Evolutionary conservation across 2,329 filamentous ascomycete species (phyloP).

Genomic region (Ophiocordyceps unilateralis): DNA sequence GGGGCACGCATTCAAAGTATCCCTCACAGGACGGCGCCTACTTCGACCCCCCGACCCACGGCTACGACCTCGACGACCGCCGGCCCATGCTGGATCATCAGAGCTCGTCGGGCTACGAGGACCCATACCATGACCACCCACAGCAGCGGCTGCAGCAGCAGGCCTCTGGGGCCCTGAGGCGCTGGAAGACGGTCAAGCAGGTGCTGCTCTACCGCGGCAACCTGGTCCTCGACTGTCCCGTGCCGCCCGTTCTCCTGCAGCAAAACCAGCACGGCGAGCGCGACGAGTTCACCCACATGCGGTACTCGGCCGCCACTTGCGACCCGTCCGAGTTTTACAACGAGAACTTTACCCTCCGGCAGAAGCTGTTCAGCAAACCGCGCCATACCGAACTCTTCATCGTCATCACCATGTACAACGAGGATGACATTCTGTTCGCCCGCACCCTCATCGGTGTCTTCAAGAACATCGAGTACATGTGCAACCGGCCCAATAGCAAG

Average conservation of each 20-base stretch:
- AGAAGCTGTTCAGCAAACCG: slow-evolving; percentile 81
- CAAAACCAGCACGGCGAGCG: slow-evolving; percentile 83
- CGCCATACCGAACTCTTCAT: slow-evolving; percentile 92
- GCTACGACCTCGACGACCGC: slow-evolving; percentile 54
- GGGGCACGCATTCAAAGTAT: slow-evolving; percentile 4
- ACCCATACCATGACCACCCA: slow-evolving; percentile 28
- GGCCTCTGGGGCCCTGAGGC: slow-evolving; percentile 38
- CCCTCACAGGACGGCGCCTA: slow-evolving; percentile 53
- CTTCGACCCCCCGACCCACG: slow-evolving; percentile 26
- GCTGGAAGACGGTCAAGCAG: slow-evolving; percentile 98
- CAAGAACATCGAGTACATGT: slow-evolving; percentile 99
- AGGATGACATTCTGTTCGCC: slow-evolving; percentile 90
- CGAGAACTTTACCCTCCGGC: slow-evolving; percentile 78
- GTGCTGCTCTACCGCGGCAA: slow-evolving; percentile 96
- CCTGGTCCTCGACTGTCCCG: slow-evolving; percentile 88
- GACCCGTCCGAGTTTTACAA: slow-evolving; percentile 79
- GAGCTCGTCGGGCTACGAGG: slow-evolving; percentile 20
- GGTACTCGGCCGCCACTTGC: slow-evolving; percentile 88
- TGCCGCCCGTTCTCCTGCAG: slow-evolving; percentile 73
- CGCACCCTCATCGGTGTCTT: slow-evolving; percentile 93
- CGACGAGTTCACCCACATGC: slow-evolving; percentile 82
- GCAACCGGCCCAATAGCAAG: slow-evolving; percentile 78
- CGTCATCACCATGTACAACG: slow-evolving; percentile 97
- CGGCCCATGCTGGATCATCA: slow-evolving; percentile 60
- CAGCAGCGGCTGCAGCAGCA: slow-evolving; percentile 17